Percentiles rank a stretch among this genome's conserved stretches.
Evolutionary conservation across 2,329 filamentous ascomycete genomes (phyloP).

Genomic region (Penicillium sp.): DNA sequence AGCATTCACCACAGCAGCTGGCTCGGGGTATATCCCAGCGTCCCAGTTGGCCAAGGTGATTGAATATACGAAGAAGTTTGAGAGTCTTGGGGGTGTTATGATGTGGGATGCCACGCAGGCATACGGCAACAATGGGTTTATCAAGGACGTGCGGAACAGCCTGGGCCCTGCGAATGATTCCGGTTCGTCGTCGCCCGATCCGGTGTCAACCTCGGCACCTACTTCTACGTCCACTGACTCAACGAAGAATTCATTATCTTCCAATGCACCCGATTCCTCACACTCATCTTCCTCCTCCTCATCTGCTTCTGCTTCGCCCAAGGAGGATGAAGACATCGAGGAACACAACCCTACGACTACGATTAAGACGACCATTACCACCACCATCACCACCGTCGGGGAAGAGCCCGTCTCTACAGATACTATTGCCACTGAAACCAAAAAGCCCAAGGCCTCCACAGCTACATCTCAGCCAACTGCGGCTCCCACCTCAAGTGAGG

Average conservation of each 20-base stretch:
- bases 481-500: neutral
- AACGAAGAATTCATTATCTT: constrained; percentile 21
- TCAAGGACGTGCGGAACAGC: constrained; percentile 44
- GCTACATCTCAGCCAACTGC: too few species aligned
- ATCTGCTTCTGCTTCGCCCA: constrained; percentile 9
- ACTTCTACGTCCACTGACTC: constrained; percentile 27
- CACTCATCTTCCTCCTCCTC: constrained; percentile 28
- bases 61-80: constrained; percentile 53
- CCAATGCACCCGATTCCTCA: constrained; percentile 26
- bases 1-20: constrained; percentile 52
- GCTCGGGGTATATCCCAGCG: constrained; percentile 55
- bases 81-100: constrained; percentile 66
- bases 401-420: too few species aligned
- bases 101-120: constrained; percentile 66
- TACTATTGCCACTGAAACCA: too few species aligned
- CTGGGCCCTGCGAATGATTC: constrained; percentile 46
- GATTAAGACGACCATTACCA: too few species aligned
- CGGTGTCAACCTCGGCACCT: constrained; percentile 27
- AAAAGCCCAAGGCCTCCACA: too few species aligned
- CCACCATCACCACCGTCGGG: too few species aligned
- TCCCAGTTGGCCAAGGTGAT: constrained; percentile 52
- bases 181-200: constrained; percentile 38
- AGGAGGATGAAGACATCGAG: neutral
- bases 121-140: constrained; percentile 58
- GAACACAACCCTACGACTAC: too few species aligned